Conservation (phyloP, 2,329 filamentous ascomycete species). For the Paracorniculantispora psalliotae region DNA sequence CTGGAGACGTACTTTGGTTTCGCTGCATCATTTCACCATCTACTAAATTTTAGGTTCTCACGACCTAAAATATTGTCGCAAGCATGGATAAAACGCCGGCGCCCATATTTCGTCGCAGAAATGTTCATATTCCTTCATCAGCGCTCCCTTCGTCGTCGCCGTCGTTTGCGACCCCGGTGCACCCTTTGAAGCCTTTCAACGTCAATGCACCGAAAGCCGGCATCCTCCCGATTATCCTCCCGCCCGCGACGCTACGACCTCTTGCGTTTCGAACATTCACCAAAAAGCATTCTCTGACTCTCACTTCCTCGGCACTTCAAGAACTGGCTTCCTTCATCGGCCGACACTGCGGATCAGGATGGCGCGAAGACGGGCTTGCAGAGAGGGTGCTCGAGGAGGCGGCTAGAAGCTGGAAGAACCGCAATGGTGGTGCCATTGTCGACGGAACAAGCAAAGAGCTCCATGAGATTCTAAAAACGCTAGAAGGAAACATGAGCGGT, state of each 20-base stretch:
- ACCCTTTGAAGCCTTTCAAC: slow-evolving; percentile 65
- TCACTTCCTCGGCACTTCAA: slow-evolving; percentile 81
- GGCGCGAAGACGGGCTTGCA: slow-evolving; percentile 90
- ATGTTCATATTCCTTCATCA: slow-evolving; percentile 37
- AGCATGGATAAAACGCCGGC: slow-evolving; percentile 36
- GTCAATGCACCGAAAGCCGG: slow-evolving; percentile 51
- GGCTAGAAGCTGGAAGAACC: slow-evolving; percentile 85
- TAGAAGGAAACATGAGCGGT: slow-evolving; percentile 88
- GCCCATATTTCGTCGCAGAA: slow-evolving; percentile 33
- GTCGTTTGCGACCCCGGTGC: slow-evolving; percentile 80
- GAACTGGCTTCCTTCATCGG: slow-evolving; percentile 86
- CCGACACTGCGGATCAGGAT: slow-evolving; percentile 89
- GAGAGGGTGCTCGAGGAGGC: slow-evolving; percentile 91
- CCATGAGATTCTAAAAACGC: slow-evolving; percentile 72
- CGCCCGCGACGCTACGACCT: slow-evolving; percentile 78
- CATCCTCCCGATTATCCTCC: slow-evolving; percentile 84
- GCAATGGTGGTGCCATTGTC: slow-evolving; percentile 84
- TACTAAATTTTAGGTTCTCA: not conserved
- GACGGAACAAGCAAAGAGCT: slow-evolving; percentile 73
- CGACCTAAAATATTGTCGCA: not conserved
- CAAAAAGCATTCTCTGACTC: slow-evolving; percentile 92
- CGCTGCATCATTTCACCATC: not conserved
- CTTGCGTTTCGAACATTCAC: slow-evolving; percentile 94
- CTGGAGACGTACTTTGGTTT: not conserved
- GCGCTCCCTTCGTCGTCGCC: slow-evolving; percentile 83